phyloP scores from a whole-genome alignment of 129 eudicot genomes.

The Flaveria sonorensis region DNA sequence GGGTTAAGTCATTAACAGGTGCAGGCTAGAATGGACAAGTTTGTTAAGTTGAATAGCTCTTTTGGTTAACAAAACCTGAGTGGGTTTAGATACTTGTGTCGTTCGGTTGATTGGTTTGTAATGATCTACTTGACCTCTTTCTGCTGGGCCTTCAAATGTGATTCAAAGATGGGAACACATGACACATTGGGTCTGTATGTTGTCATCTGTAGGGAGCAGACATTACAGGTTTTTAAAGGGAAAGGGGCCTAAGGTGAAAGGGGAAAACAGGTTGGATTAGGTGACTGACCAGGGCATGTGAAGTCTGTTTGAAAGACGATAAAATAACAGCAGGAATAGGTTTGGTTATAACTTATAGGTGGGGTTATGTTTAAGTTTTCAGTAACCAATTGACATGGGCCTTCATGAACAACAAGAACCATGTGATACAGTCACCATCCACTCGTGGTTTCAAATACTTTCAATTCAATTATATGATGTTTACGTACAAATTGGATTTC shows the following conservation, averaged over 20 bases:
- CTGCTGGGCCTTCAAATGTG: not conserved
- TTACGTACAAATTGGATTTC: no score
- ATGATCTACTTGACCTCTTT: not conserved
- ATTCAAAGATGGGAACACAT: slow-evolving; percentile 21
- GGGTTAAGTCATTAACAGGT: not conserved
- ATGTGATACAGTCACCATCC: not conserved
- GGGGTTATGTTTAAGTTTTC: not conserved
- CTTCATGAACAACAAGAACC: not conserved
- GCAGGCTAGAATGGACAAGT: no score
- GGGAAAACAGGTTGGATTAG: slow-evolving; percentile 20
- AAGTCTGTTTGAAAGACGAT: slow-evolving; percentile 27
- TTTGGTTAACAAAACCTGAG: no score
- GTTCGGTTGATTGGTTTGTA: not conserved
- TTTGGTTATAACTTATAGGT: not conserved
- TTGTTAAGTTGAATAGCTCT: no score
- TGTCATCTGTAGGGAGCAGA: slow-evolving; percentile 12
- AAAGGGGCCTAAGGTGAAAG: not conserved
- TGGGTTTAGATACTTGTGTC: not conserved
- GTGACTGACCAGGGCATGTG: slow-evolving; percentile 22
- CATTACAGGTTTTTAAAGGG: slow-evolving; percentile 17
- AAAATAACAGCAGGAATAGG: slow-evolving; percentile 15
- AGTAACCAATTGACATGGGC: not conserved
- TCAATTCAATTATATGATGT: no score
- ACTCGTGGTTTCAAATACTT: not conserved
- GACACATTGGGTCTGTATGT: not conserved